These are phyloP conservation scores for Plectosphaerella plurivora DNA, from an alignment of 2,329 filamentous ascomycete species.

Conservation along the genomic window DNA sequence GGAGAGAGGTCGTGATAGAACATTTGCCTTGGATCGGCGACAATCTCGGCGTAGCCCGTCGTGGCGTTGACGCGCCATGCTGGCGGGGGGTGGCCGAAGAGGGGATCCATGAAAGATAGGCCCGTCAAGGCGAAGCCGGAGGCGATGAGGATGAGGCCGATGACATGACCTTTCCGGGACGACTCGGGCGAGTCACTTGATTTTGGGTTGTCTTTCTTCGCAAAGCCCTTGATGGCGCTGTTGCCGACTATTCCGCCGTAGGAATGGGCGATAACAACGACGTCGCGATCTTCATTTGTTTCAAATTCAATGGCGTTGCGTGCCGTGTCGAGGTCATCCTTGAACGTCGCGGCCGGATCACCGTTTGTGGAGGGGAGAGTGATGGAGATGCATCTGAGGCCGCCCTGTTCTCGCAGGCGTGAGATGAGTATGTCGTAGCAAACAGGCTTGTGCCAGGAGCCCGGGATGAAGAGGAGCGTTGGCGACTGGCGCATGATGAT, in stretches of 20 bases:
- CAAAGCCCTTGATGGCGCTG: constrained; percentile 39
- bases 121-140: constrained; percentile 36
- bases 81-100: constrained; percentile 37
- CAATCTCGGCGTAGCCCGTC: constrained; percentile 36
- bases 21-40: constrained; percentile 29
- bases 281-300: constrained; percentile 30
- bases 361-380: constrained; percentile 31
- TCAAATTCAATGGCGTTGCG: constrained; percentile 29
- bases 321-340: constrained; percentile 34
- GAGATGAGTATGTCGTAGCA: not conserved
- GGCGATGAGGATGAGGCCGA: constrained; percentile 39
- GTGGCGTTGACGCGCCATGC: constrained; percentile 30
- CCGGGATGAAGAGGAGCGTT: constrained; percentile 1
- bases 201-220: constrained; percentile 8
- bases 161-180: constrained; percentile 21
- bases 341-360: constrained; percentile 30
- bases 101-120: constrained; percentile 31
- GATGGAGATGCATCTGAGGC: constrained; percentile 17
- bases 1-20: constrained; percentile 46
- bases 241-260: constrained; percentile 42
- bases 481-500: not conserved
- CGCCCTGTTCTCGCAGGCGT: not conserved
- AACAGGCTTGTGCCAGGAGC: constrained; percentile 1
- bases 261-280: constrained; percentile 43
- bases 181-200: too few relatives aligned